Evolutionary conservation across 2,329 filamentous ascomycete genomes (phyloP).

Genomic region (Thelonectria blattea): DNA sequence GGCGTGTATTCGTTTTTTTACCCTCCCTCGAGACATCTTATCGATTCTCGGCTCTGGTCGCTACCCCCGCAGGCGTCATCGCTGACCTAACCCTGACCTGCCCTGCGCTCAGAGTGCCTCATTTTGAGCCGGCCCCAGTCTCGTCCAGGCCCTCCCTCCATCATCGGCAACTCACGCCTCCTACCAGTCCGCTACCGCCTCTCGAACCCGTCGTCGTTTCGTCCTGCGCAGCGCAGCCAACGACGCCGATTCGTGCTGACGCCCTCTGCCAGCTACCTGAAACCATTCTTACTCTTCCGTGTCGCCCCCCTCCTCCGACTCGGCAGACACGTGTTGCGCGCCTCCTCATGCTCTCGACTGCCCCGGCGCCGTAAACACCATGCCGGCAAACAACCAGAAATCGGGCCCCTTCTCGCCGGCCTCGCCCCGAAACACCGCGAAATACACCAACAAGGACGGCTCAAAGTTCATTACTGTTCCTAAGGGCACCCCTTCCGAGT

Average conservation of each 20-base stretch:
- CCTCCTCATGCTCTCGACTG: constrained; percentile 49
- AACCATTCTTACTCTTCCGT: constrained; percentile 21
- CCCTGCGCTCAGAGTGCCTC: constrained; percentile 45
- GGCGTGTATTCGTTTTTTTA: constrained; percentile 17
- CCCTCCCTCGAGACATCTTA: constrained; percentile 24
- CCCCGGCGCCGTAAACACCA: constrained; percentile 46
- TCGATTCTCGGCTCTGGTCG: constrained; percentile 25
- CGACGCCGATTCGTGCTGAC: constrained; percentile 30
- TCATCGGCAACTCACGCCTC: constrained; percentile 27
- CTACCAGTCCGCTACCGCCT: constrained; percentile 30
- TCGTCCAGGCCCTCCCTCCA: constrained; percentile 34
- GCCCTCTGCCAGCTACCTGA: constrained; percentile 24
- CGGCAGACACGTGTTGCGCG: constrained; percentile 41
- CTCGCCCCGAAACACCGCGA: constrained; percentile 62
- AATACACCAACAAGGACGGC: constrained; percentile 72
- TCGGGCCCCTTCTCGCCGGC: constrained; percentile 55
- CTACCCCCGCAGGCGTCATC: constrained; percentile 44
- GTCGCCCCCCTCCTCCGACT: constrained; percentile 25
- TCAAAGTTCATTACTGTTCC: constrained; percentile 72
- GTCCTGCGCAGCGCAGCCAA: constrained; percentile 30
- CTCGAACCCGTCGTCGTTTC: constrained; percentile 24
- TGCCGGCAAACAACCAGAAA: constrained; percentile 61
- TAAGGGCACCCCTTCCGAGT: constrained; percentile 59
- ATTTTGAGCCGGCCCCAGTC: constrained; percentile 42
- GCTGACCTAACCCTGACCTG: constrained; percentile 48